Percentiles rank a stretch among this genome's conserved stretches.
phyloP scores from a whole-genome alignment of 108 stramenopile genomes.

The Nitzschia palea region DNA sequence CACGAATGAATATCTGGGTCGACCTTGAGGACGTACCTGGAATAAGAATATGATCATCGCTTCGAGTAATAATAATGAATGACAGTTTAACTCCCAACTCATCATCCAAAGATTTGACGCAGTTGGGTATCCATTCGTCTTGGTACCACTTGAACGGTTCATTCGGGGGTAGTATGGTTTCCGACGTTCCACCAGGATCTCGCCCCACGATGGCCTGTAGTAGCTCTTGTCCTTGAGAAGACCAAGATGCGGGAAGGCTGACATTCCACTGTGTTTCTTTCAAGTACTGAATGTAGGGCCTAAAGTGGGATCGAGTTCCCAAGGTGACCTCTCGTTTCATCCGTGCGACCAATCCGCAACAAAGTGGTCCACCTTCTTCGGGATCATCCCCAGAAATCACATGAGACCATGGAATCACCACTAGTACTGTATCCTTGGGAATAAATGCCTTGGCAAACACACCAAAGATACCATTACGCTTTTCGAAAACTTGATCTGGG shows the following conservation, averaged over 20 bases:
- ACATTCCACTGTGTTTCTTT: background rate
- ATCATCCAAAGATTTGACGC: conserved; percentile 31
- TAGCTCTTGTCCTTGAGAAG: conserved; percentile 35
- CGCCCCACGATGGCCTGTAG: conserved; percentile 21
- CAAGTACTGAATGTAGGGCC: conserved; percentile 70
- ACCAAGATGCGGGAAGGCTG: conserved; percentile 48
- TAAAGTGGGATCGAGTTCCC: conserved; percentile 33
- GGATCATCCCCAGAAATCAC: conserved; percentile 1
- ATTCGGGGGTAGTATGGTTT: conserved; percentile 5
- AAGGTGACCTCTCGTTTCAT: conserved; percentile 18
- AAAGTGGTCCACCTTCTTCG: background rate
- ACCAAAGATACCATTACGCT: background rate
- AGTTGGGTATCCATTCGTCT: conserved; percentile 25
- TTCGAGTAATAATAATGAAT: conserved; percentile 44
- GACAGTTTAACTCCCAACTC: conserved; percentile 30
- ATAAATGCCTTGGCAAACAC: conserved; percentile 42
- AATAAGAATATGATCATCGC: conserved; percentile 49
- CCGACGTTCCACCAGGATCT: background rate
- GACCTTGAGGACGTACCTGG: conserved; percentile 29
- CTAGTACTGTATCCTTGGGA: conserved; percentile 13
- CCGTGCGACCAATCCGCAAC: conserved; percentile 26
- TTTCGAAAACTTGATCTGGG: conserved; percentile 11
- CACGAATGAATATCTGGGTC: no score
- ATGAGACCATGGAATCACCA: conserved; percentile 25
- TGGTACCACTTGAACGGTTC: conserved; percentile 25